A percentile compares a stretch with the other conserved stretches of the same genome.
phyloP scores from a whole-genome alignment of 2,329 filamentous ascomycete species.

The Botrytis galanthina region DNA sequence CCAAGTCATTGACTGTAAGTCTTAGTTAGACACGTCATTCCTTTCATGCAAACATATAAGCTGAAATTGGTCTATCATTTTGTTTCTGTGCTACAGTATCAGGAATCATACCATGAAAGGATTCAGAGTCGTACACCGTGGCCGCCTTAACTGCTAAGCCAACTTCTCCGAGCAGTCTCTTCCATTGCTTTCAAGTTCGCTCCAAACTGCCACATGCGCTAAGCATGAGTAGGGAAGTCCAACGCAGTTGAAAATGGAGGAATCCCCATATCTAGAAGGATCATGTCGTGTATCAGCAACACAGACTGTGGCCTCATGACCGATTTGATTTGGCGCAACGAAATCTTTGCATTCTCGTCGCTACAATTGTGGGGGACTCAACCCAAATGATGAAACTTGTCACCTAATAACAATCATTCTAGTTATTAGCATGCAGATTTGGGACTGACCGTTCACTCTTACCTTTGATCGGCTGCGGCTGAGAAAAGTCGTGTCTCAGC shows the following conservation, averaged over 20 bases:
- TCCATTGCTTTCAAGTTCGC: not conserved
- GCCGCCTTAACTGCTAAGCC: not conserved
- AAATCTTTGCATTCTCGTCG: slow-evolving; percentile 28
- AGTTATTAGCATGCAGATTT: too few relatives aligned
- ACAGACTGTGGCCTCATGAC: slow-evolving; percentile 28
- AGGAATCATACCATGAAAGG: not conserved
- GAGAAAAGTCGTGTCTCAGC: slow-evolving; percentile 35
- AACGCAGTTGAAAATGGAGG: slow-evolving; percentile 36
- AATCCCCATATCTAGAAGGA: slow-evolving; percentile 37
- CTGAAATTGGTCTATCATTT: not conserved
- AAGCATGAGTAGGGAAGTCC: slow-evolving; percentile 39
- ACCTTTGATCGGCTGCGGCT: slow-evolving; percentile 33
- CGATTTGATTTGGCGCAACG: slow-evolving; percentile 29
- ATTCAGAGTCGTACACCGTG: not conserved
- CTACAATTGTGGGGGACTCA: slow-evolving; percentile 40
- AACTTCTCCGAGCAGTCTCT: not conserved
- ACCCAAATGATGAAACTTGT: slow-evolving; percentile 21
- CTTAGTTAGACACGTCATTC: too few relatives aligned
- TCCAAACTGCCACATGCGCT: not conserved
- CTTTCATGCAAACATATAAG: too few relatives aligned
- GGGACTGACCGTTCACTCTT: too few relatives aligned
- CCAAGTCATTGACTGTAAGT: too few relatives aligned
- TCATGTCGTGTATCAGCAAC: slow-evolving; percentile 39
- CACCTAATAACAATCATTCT: too few relatives aligned
- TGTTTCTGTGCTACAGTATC: not conserved